These are phyloP conservation scores for Penicillium sp. DNA, from an alignment of 2,329 filamentous ascomycete genomes.

Conservation along the genomic window DNA sequence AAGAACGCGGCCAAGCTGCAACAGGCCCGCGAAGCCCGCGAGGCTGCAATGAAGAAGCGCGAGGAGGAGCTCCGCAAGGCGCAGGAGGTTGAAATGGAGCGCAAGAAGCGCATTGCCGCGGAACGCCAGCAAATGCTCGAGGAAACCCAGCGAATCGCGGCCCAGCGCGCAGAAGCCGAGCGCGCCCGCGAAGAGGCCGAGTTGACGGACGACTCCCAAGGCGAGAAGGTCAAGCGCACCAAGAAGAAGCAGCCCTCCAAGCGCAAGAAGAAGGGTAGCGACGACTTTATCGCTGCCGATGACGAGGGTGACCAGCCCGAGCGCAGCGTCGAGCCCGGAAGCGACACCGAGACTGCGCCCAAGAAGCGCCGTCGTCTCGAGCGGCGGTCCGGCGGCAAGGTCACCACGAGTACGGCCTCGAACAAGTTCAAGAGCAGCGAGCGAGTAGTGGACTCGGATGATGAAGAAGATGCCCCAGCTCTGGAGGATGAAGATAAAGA, in stretches of 20 bases:
- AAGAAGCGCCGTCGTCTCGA: constrained; percentile 61
- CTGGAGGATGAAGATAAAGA: constrained; percentile 24
- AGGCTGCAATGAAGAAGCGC: constrained; percentile 71
- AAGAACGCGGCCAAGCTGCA: constrained; percentile 85
- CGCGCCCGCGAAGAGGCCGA: constrained; percentile 66
- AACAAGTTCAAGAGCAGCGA: constrained; percentile 82
- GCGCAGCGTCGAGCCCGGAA: constrained; percentile 31
- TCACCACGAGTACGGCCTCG: constrained; percentile 8
- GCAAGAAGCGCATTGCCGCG: constrained; percentile 75
- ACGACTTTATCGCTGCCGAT: constrained; percentile 34
- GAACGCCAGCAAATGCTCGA: constrained; percentile 79
- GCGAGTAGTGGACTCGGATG: constrained; percentile 71
- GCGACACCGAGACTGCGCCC: constrained; percentile 37
- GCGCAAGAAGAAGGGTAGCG: constrained; percentile 57
- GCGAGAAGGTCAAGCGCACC: constrained; percentile 67
- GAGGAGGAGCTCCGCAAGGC: constrained; percentile 70
- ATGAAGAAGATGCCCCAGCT: constrained; percentile 44
- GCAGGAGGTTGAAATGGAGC: constrained; percentile 65
- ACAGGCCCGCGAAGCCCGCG: constrained; percentile 71
- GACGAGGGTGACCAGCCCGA: constrained; percentile 43
- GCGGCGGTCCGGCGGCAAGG: constrained; percentile 45
- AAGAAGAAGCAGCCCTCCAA: constrained; percentile 56
- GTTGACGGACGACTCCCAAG: constrained; percentile 74
- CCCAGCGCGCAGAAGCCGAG: constrained; percentile 67
- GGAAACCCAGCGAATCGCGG: constrained; percentile 67